These are phyloP conservation scores for Furcasterigmium sp. DNA, from an alignment of 2,329 filamentous ascomycete genomes.

Conservation along the genomic window DNA sequence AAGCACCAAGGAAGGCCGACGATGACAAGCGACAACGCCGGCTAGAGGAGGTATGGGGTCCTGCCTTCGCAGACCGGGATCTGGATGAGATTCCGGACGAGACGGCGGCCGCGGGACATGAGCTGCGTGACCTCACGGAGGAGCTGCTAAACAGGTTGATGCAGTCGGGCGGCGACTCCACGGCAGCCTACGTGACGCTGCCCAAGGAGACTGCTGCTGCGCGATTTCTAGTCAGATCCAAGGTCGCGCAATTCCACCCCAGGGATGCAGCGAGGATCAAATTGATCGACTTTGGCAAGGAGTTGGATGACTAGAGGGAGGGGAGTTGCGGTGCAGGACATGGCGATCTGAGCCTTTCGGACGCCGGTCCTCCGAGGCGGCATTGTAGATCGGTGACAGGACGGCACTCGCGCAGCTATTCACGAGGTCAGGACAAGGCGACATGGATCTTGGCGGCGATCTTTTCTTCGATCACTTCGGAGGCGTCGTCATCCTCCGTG, in stretches of 20 bases:
- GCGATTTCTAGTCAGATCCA: slow-evolving; percentile 59
- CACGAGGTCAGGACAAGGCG: slow-evolving; percentile 1
- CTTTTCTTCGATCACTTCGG: not conserved
- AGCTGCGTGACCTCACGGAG: slow-evolving; percentile 57
- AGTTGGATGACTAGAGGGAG: slow-evolving; percentile 46
- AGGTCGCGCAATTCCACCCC: slow-evolving; percentile 62
- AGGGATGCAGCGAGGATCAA: slow-evolving; percentile 55
- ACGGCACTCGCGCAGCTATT: slow-evolving; percentile 3
- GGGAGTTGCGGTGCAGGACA: not conserved
- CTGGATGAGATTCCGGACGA: slow-evolving; percentile 28
- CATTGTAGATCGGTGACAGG: slow-evolving; percentile 3
- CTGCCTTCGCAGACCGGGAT: slow-evolving; percentile 17
- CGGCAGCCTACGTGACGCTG: slow-evolving; percentile 54
- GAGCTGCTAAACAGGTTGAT: slow-evolving; percentile 54
- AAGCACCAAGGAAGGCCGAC: slow-evolving; percentile 27
- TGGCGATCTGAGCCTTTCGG: not conserved
- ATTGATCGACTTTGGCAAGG: slow-evolving; percentile 59
- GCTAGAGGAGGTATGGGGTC: slow-evolving; percentile 60
- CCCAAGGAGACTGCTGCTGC: slow-evolving; percentile 56
- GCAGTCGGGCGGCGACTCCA: slow-evolving; percentile 48
- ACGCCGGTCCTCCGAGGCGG: no score
- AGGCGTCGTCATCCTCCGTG: no score
- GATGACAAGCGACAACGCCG: slow-evolving; percentile 51
- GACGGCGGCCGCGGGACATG: slow-evolving; percentile 43
- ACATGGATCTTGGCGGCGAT: slow-evolving; percentile 1